These are phyloP conservation scores for Pigoraptor vietnamica DNA, from an alignment of 78 protist species.

Conservation along the genomic window DNA sequence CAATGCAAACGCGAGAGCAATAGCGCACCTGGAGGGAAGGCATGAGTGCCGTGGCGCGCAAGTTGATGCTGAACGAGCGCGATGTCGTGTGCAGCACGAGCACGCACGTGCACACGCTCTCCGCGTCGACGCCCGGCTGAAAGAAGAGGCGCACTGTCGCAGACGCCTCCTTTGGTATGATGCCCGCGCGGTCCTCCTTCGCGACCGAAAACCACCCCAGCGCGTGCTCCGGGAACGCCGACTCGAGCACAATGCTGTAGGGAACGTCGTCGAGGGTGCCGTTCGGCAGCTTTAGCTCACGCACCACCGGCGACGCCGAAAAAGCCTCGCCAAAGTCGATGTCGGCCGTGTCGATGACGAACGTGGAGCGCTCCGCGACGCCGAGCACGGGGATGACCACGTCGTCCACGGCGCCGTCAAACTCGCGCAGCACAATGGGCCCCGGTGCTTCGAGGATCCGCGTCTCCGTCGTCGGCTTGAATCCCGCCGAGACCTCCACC, in stretches of 20 bases:
- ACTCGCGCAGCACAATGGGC: neutral
- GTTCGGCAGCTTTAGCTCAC: neutral
- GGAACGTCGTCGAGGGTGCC: neutral
- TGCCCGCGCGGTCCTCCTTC: neutral
- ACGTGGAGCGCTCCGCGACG: neutral
- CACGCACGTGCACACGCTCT: neutral
- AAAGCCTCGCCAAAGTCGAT: neutral
- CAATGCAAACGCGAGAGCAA: neutral
- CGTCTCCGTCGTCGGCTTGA: neutral
- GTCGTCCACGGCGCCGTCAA: neutral
- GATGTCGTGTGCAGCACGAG: neutral
- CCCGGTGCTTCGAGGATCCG: neutral
- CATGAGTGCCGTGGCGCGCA: neutral
- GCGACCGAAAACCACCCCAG: neutral
- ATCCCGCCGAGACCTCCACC: neutral
- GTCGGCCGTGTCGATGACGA: neutral
- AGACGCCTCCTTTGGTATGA: neutral
- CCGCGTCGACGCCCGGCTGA: neutral
- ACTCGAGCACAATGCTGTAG: neutral
- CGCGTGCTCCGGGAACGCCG: neutral
- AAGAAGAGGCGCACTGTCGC: neutral
- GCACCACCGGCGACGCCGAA: neutral
- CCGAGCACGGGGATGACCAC: neutral
- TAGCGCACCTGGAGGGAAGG: neutral
- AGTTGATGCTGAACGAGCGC: neutral